Base-by-base conservation (phyloP, 345 rosid genomes). In the Moricandia moricandioides region DNA sequence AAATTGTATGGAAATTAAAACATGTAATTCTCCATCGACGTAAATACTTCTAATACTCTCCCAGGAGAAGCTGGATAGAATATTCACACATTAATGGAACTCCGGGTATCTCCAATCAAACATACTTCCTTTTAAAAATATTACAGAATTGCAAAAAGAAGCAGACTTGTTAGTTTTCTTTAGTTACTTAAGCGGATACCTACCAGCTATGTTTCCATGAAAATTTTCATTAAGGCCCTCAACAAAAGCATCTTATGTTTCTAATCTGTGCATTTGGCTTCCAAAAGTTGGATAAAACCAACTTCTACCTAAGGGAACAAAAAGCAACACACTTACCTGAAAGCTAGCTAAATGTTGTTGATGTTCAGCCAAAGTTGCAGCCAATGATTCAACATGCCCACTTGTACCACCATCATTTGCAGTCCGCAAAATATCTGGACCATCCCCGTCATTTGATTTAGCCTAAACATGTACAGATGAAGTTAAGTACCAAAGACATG, bases 271-370 rank as follows among this genome's bases (percentile, higher is more conserved):
- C 57, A 37, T 62, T 69, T 69, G 63, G 33, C 33, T 61, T 76
- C 70, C 35, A 39, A 6, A 21, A 29, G 58, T 63, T 76, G 60
- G 65, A 65, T 35, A 76, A 70, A 18, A 56, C 13, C 17, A 47
- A 47, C n/a, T 47, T 33, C 31, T 47, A 71, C n/a, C 3, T 33
- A 30, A 65, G 40, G 6, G 59, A 68, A n/a, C 27, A n/a, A 65
- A 65, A 72, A 43, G 70, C 49, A 47, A 31, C 31, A 27, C 17
- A 52, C 70, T 57, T 79, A 92, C 99, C 98, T 95, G 96, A 84
- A 95, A 91, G 83, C 98, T 95, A 74, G 97, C 94, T 56, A 92
- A 86, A 80, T 95, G 99, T 80, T 95, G 99, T 78, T 95, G 94
- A 85, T 95, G 99, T 80, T 95, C 99, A 56, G 88, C 72, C 59